Evolutionary conservation across 192 early-diverging fungal genomes (phyloP), one percentile per base, ranked within the genome.

Genomic region (Linnemannia exigua): DNA sequence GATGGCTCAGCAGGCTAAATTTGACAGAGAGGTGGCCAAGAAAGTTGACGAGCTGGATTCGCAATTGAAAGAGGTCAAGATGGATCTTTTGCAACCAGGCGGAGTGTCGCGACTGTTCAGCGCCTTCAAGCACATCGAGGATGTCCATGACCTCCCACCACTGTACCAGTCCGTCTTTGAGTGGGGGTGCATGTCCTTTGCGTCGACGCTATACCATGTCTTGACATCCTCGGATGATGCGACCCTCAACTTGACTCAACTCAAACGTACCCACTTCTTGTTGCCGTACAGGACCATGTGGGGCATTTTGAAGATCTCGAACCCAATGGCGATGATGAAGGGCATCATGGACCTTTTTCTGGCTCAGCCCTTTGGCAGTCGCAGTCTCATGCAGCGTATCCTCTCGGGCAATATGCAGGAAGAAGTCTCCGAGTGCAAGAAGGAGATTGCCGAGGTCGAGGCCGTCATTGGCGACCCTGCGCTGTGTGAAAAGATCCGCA

Each of bases 111-210:
- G 61, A 14, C 66, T 63, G 20, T 75, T 85, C 48, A 63, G 20
- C 25, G 58, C 74, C 28, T 76, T 74, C 72, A 80, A 74, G 22
- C 79, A 67, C 5, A 41, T 74, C 17, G 79, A 80, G 0, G 72
- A 79, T 0, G 74, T 89, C 25, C n/a, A 84, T 9, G 63, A 88
- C 19, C 68, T 91, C 31, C 91, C 91, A 15, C 28, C 19, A 8
- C 77, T 83, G 28, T 78, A 89, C 19, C 79, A 76, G 70, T 84
- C 83, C 7, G 79, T 89, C 16, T 82, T 91, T 75, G 88, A 90
- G 31, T 91, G 88, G 88, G 91, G 89, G 1, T 81, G 87, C 73
- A 91, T 91, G 63, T 89, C 88, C 38, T 91, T 90, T 88, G 91
- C 91, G 1, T 91, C 88, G 67, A 88, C 86, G 1, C 74, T 91